Conservation (phyloP, 2,329 filamentous ascomycete species). For the Calonectria naviculata region DNA sequence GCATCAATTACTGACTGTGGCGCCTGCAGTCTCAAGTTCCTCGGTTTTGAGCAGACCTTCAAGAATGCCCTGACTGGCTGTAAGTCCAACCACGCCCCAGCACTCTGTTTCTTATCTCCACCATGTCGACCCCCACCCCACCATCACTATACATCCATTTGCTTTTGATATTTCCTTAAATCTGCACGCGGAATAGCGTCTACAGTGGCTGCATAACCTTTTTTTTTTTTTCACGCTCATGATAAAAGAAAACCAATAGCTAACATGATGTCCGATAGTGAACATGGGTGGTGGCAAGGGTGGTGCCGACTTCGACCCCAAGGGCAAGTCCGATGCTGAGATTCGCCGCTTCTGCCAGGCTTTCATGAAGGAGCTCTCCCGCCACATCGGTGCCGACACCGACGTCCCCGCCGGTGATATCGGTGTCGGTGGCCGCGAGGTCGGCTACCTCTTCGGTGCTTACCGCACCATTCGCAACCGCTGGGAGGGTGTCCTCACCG, state of each 20-base stretch:
- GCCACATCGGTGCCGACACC: slow-evolving; percentile 95
- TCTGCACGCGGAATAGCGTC: not conserved
- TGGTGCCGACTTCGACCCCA: slow-evolving; percentile 98
- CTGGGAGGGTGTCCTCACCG: slow-evolving; percentile 96
- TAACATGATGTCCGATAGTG: slow-evolving; percentile 46
- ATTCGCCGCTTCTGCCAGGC: slow-evolving; percentile 96
- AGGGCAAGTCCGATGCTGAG: slow-evolving; percentile 97
- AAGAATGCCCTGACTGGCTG: slow-evolving; percentile 98
- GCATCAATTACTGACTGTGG: slow-evolving; percentile 25
- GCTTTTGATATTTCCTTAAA: not conserved
- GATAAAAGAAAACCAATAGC: slow-evolving; percentile 9
- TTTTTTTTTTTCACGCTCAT: not conserved
- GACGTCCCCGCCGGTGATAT: slow-evolving; percentile 98
- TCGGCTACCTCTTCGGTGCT: slow-evolving; percentile 94
- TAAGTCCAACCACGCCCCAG: slow-evolving; percentile 60
- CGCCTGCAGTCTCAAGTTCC: slow-evolving; percentile 79
- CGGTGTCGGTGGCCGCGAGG: slow-evolving; percentile 90
- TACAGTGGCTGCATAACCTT: not conserved
- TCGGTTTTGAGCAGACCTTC: slow-evolving; percentile 99
- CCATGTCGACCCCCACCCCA: not conserved
- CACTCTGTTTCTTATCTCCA: slow-evolving; percentile 20
- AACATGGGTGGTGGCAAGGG: slow-evolving; percentile 96
- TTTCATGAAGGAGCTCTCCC: slow-evolving; percentile 96
- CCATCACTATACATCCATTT: not conserved
- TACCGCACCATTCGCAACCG: slow-evolving; percentile 90